Evolutionary conservation across 331 rosid genomes (phyloP), one percentile per base, ranked within the genome.

Genomic region (Rhamnella rubrinervis): DNA sequence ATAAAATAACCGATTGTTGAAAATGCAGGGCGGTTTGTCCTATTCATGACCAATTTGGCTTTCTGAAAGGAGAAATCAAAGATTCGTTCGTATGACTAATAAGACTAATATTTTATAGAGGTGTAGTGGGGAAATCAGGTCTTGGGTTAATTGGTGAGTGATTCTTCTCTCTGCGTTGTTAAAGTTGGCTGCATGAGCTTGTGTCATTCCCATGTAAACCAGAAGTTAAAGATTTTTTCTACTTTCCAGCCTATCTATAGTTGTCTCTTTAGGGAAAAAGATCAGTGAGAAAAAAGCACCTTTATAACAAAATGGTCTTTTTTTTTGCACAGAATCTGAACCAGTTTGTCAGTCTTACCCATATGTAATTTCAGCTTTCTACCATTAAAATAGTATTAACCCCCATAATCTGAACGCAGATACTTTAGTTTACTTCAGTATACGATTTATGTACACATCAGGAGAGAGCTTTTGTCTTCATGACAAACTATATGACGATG

Each of bases 171-270:
- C 65, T 21, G 71, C 57, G 23, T n/a, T 67, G 55, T 78, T 61
- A 47, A 62, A 18, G 10, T 38, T 67, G 63, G 73, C 63, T 56
- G 57, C 71, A 37, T 67, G 19, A 53, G 49, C 63, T 67, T 55
- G 25, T 66, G 65, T 20, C 41, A 71, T 20, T 26, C 71, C 20
- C 64, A 31, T 14, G 17, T 14, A 44, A 39, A 38, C 38, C 58
- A 55, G 52, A 61, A 61, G 71, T 55, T 66, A 21, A 46, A 78
- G 63, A 62, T 35, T 61, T 46, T 61, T 28, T 28, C 11, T 4
- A 19, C 62, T 78, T 78, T 61, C 78, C 78, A 78, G 77, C 74
- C 61, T 47, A 23, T 40, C 46, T 23, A 9, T 53, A 17, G 63
- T 65, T 65, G 68, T 65, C 73, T 59, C 66, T 26, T 37, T 7